Evolutionary conservation across 148 eudicot genomes (phyloP).

Genomic region (Camellia sinensis): DNA sequence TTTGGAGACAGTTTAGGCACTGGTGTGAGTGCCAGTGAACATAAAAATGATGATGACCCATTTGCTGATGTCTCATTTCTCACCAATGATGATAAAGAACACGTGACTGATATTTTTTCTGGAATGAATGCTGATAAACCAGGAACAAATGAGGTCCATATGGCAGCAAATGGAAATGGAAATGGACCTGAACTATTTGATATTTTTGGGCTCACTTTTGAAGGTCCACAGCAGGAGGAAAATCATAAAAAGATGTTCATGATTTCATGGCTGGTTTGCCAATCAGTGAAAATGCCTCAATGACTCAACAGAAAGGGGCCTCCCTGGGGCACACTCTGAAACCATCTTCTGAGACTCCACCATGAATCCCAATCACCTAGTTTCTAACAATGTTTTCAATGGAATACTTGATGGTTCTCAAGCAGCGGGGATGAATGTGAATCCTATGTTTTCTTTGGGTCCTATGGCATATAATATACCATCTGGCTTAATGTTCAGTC

Average conservation of each 20-base stretch:
- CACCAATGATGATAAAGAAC: slow-evolving; percentile 43
- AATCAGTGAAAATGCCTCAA: slow-evolving; percentile 43
- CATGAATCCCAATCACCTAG: slow-evolving; percentile 32
- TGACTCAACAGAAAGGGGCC: slow-evolving; percentile 31
- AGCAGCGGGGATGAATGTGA: slow-evolving; percentile 37
- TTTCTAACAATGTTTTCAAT: slow-evolving; percentile 30
- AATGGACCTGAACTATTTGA: slow-evolving; percentile 52
- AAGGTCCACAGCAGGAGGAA: slow-evolving; percentile 30
- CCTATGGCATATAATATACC: slow-evolving; percentile 52
- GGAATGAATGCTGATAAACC: slow-evolving; percentile 59
- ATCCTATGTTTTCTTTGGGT: slow-evolving; percentile 60
- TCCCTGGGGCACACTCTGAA: slow-evolving; percentile 29
- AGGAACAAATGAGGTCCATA: slow-evolving; percentile 27
- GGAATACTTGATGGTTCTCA: slow-evolving; percentile 38
- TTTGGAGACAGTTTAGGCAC: slow-evolving; percentile 52
- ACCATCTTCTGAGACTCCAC: slow-evolving; percentile 33
- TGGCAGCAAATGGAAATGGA: slow-evolving; percentile 17
- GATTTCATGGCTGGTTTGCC: slow-evolving; percentile 67
- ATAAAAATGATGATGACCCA: slow-evolving; percentile 62
- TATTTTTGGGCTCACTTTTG: slow-evolving; percentile 54
- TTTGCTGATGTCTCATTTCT: slow-evolving; percentile 93
- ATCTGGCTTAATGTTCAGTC: slow-evolving; percentile 60
- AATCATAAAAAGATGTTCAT: slow-evolving; percentile 31
- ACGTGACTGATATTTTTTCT: slow-evolving; percentile 65
- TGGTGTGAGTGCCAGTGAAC: slow-evolving; percentile 38